Evolutionary conservation across 106 monocot genomes (phyloP).

Genomic region (Allium sativum): DNA sequence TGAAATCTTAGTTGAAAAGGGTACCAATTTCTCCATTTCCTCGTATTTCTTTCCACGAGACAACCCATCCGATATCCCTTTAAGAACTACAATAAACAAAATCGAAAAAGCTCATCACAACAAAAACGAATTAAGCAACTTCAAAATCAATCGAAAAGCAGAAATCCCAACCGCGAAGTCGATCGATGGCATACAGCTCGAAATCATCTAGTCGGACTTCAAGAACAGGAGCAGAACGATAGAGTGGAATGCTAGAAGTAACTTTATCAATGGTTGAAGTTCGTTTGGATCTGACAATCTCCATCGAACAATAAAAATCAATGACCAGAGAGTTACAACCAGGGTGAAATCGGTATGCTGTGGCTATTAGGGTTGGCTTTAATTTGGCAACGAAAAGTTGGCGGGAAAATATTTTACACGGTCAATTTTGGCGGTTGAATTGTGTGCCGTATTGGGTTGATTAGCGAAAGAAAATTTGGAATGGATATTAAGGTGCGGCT

Average conservation of each 20-base stretch:
- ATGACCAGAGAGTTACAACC: neutral
- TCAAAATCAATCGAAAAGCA: neutral
- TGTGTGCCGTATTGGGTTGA: no score
- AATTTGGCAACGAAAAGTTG: neutral
- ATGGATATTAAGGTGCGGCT: no score
- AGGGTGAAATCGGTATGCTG: neutral
- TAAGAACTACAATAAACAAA: constrained; percentile 39
- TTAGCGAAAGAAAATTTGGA: no score
- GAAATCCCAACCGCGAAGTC: constrained; percentile 44
- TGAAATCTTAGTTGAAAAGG: neutral
- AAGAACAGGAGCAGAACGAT: constrained; percentile 48
- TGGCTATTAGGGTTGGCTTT: neutral
- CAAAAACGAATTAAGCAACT: neutral
- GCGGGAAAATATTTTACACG: neutral
- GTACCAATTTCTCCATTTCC: constrained; percentile 90
- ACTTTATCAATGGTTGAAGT: constrained; percentile 9
- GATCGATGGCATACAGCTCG: constrained; percentile 83
- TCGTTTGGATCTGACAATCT: constrained; percentile 73
- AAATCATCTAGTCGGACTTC: constrained; percentile 86
- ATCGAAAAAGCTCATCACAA: no score
- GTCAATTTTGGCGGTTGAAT: neutral
- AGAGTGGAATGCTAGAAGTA: constrained; percentile 36
- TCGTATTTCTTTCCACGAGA: constrained; percentile 79
- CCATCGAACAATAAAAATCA: constrained; percentile 26
- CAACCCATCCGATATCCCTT: constrained; percentile 79